A percentile compares a stretch with the other conserved stretches of the same genome.
These are phyloP conservation scores for Pythium graminicola DNA, from an alignment of 352 stramenopile species.

Conservation along the genomic window DNA sequence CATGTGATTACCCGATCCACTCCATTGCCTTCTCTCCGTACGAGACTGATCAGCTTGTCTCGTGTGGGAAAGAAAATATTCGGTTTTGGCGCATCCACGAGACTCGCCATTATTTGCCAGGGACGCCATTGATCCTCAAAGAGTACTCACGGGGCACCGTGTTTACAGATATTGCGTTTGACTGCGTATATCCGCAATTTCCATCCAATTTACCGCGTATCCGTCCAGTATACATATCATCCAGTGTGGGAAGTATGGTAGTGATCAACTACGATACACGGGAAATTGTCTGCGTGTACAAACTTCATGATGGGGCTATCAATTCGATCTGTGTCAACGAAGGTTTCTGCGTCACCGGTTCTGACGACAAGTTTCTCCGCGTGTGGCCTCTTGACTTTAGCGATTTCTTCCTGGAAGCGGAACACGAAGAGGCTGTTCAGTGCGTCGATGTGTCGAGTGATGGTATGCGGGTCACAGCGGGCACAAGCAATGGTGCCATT, in stretches of 20 bases:
- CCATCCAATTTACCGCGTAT: constrained; percentile 46
- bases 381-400: constrained; percentile 91
- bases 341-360: constrained; percentile 86
- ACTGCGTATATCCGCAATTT: constrained; percentile 51
- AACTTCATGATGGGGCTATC: constrained; percentile 83
- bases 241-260: constrained; percentile 67
- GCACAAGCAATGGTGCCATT: constrained; percentile 65
- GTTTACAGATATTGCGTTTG: constrained; percentile 85
- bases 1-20: constrained; percentile 78
- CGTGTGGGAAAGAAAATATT: constrained; percentile 89
- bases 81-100: constrained; percentile 81
- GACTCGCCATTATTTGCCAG: constrained; percentile 50
- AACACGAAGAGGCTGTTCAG: constrained; percentile 67
- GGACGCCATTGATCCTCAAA: constrained; percentile 81
- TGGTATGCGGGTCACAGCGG: constrained; percentile 73
- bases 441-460: constrained; percentile 67
- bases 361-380: constrained; percentile 79
- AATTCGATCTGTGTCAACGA: constrained; percentile 82
- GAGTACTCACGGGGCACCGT: constrained; percentile 81
- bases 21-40: constrained; percentile 80
- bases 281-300: constrained; percentile 84
- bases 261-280: constrained; percentile 80
- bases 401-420: constrained; percentile 89
- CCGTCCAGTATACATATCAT: constrained; percentile 72
- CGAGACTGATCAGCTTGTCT: constrained; percentile 74